Evolutionary conservation across 2,329 filamentous ascomycete genomes (phyloP), one percentile per base, ranked within the genome.

Genomic region (Diplocarpon mali): DNA sequence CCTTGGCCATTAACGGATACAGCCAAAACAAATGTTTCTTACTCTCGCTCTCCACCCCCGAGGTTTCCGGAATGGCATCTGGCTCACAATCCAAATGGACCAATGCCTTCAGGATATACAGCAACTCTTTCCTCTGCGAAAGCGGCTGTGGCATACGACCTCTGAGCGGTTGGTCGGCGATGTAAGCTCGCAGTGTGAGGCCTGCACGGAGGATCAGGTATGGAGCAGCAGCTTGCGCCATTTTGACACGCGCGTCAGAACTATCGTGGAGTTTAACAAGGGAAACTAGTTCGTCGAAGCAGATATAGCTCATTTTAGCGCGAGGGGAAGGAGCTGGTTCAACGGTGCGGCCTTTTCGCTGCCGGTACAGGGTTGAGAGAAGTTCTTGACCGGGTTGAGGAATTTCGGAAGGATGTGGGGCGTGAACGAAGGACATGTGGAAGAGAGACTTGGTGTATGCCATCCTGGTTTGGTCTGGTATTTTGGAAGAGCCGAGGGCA

Each of bases 91-190:
- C 69, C 47, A 96, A 67, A 14, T 71, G 69, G 1, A 84, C 75
- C 29, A 95, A 68, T 37, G 76, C 69, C 39, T 68, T 65, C 14
- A 96, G 68, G 17, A 89, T 71, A 57, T 85, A 83, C 4, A 84
- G 61, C 10, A 98, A 67, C 60, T 95, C 92, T 50, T 76, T 80
- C 35, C 85, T 75, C 58, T 95, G 85, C 8, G 78, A 81, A 5
- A 86, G 69, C 0, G 90, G 90, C 61, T 92, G 85, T 4, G 92
- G 92, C 79, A 93, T 92, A 40, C 80, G 75, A 0, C 92, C 89
- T 12, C 92, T 75, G 15, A 98, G 69, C 1, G 90, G 89, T 60
- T 95, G 90, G 62, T 98, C 92, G 3, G 88, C 85, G 37, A 93
- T 80, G 60, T 94, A 96, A 1, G 81, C 72, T 45, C 86, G 80